A percentile compares a stretch with the other conserved stretches of the same genome.
Conservation (phyloP, 257 asterid genomes). For the Coffea canephora region DNA sequence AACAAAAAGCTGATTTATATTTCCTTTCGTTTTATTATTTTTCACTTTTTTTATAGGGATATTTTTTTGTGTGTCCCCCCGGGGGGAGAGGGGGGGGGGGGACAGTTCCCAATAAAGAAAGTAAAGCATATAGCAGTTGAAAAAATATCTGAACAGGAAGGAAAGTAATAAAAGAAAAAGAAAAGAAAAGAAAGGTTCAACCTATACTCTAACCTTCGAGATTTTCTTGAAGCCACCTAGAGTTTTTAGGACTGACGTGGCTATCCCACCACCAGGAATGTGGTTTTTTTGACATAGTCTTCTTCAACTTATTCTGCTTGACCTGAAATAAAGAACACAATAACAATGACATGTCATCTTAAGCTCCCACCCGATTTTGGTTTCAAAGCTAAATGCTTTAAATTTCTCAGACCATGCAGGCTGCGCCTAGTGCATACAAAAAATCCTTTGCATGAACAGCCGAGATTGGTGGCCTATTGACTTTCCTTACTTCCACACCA, state of each 20-base stretch:
- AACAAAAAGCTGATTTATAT: not conserved
- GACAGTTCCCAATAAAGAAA: not conserved
- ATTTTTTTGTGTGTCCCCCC: not conserved
- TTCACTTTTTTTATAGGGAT: no score
- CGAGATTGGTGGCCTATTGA: not conserved
- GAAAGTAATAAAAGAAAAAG: no score
- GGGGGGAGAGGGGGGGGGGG: not conserved
- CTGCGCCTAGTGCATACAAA: not conserved
- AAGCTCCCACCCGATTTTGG: not conserved
- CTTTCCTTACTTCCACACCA: not conserved
- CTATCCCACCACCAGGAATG: slow-evolving; percentile 96
- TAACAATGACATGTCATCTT: not conserved
- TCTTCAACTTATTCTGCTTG: slow-evolving; percentile 52
- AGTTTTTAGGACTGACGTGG: slow-evolving; percentile 80
- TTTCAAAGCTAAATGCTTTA: not conserved
- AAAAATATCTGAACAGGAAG: not conserved
- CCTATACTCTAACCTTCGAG: slow-evolving; percentile 53
- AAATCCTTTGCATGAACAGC: not conserved
- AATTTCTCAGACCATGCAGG: not conserved
- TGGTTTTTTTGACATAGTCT: slow-evolving; percentile 60
- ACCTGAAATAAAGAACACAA: slow-evolving; percentile 31
- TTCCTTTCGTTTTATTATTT: not conserved
- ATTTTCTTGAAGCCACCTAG: slow-evolving; percentile 86
- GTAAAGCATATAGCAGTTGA: not conserved
- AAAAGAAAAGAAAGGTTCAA: not conserved